These are phyloP conservation scores for Apiotrichum gamsii DNA, from an alignment of 1,284 basidiomycete genomes.

Conservation along the genomic window DNA sequence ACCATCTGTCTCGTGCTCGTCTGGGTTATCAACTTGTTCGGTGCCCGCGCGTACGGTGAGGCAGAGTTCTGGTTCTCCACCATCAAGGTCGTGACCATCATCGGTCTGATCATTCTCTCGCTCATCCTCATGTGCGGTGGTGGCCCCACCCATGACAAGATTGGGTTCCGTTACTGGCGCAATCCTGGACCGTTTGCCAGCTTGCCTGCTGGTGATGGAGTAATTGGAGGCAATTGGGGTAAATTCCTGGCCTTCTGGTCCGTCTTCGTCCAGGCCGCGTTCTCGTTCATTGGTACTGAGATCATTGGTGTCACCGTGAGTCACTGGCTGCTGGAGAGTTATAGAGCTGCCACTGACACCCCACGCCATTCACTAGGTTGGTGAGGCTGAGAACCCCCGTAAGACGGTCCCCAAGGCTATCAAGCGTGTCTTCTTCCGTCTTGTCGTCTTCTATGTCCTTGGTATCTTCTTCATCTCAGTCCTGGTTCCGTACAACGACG, in stretches of 20 bases:
- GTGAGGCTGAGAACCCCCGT: conserved; percentile 58
- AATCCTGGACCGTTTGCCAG: conserved; percentile 51
- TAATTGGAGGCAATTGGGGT: conserved; percentile 46
- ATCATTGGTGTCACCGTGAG: conserved; percentile 57
- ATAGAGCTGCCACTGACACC: conserved; percentile 48
- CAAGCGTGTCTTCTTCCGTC: conserved; percentile 70
- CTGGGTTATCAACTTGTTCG: conserved; percentile 47
- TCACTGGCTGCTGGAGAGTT: background rate
- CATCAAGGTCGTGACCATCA: conserved; percentile 32
- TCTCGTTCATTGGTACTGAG: conserved; percentile 79
- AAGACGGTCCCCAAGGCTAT: conserved; percentile 75
- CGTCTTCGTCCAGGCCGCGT: conserved; percentile 71
- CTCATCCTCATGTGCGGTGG: conserved; percentile 66
- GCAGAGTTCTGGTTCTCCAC: conserved; percentile 37
- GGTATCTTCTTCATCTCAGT: conserved; percentile 55
- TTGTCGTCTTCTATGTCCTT: conserved; percentile 61
- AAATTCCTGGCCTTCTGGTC: conserved; percentile 62
- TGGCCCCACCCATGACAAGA: conserved; percentile 52
- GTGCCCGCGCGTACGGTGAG: conserved; percentile 37
- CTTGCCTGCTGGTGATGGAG: conserved; percentile 8
- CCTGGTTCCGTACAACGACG: conserved; percentile 67
- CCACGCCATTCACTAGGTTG: no score
- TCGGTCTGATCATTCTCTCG: conserved; percentile 54
- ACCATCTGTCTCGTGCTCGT: conserved; percentile 45
- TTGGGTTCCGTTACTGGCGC: conserved; percentile 57